These are phyloP conservation scores for Globisporangium echinulatum DNA, from an alignment of 352 stramenopile genomes.

Conservation along the genomic window DNA sequence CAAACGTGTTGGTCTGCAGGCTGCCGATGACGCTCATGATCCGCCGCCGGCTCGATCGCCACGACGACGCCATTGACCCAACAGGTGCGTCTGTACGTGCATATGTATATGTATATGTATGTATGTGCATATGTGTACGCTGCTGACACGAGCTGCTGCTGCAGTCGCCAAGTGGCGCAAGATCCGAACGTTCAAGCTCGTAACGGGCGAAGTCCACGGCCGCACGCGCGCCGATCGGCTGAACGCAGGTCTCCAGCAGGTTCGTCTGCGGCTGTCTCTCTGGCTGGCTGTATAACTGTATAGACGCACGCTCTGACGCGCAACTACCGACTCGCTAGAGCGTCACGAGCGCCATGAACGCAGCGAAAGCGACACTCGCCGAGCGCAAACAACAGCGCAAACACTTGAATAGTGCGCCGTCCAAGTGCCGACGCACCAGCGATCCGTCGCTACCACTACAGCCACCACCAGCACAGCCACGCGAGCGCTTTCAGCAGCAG, in stretches of 20 bases:
- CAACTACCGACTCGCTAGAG: slow-evolving; percentile 1
- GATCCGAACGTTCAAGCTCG: slow-evolving; percentile 60
- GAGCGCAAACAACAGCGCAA: background rate
- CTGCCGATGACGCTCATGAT: slow-evolving; percentile 65
- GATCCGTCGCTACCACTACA: slow-evolving; percentile 6
- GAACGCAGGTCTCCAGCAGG: slow-evolving; percentile 49
- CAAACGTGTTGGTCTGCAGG: slow-evolving; percentile 17
- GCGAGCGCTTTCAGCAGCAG: slow-evolving; percentile 9
- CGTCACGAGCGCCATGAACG: slow-evolving; percentile 9
- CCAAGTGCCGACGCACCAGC: background rate
- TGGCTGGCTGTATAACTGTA: background rate
- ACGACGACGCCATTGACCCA: slow-evolving; percentile 36
- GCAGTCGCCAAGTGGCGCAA: slow-evolving; percentile 69
- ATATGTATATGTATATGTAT: too few species aligned
- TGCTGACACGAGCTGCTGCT: background rate
- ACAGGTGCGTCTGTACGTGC: slow-evolving; percentile 17
- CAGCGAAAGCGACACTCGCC: slow-evolving; percentile 3
- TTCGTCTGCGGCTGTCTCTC: slow-evolving; percentile 3
- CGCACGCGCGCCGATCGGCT: slow-evolving; percentile 47
- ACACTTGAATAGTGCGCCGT: background rate
- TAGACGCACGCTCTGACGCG: background rate
- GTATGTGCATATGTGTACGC: too few species aligned
- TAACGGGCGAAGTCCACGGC: slow-evolving; percentile 53
- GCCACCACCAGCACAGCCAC: background rate
- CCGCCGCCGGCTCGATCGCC: slow-evolving; percentile 53